These are phyloP conservation scores for Alternaria arborescens DNA, from an alignment of 2,329 filamentous ascomycete genomes.

Conservation along the genomic window DNA sequence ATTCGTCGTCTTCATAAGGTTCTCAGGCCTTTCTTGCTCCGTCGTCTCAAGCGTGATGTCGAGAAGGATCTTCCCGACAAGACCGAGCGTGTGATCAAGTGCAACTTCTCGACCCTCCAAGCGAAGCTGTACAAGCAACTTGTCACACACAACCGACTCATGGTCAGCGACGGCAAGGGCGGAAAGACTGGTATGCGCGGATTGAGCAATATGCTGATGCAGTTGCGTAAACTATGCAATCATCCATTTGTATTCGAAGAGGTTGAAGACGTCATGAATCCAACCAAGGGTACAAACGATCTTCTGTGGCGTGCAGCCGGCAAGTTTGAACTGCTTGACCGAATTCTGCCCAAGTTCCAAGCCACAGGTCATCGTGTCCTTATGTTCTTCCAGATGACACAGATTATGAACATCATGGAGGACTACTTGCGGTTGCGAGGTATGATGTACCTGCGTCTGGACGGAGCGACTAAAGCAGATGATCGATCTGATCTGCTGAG, in stretches of 20 bases:
- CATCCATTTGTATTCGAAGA: conserved; percentile 99
- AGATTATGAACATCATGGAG: conserved; percentile 99
- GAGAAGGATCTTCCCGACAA: conserved; percentile 99
- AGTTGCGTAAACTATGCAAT: conserved; percentile 97
- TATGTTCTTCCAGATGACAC: conserved; percentile 99
- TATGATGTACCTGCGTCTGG: conserved; percentile 87
- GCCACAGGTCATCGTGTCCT: conserved; percentile 91
- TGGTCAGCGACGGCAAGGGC: conserved; percentile 93
- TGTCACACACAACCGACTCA: conserved; percentile 92
- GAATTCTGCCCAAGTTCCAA: conserved; percentile 91
- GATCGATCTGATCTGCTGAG: conserved; percentile 91
- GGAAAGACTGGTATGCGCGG: conserved; percentile 94
- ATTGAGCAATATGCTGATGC: conserved; percentile 99
- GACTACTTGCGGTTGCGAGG: conserved; percentile 89
- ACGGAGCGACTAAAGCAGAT: conserved; percentile 97
- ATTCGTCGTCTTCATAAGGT: conserved; percentile 99
- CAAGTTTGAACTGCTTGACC: conserved; percentile 95
- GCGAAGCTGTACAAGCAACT: conserved; percentile 96
- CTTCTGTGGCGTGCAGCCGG: conserved; percentile 93
- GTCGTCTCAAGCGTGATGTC: conserved; percentile 99
- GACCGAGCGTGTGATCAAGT: conserved; percentile 99
- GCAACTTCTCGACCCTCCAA: conserved; percentile 95
- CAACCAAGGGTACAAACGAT: conserved; percentile 86
- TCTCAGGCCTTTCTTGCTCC: conserved; percentile 92
- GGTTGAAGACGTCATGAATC: conserved; percentile 98